These are phyloP conservation scores for Dalbergia cochinchinensis DNA, from an alignment of 306 rosid species.

Conservation along the genomic window DNA sequence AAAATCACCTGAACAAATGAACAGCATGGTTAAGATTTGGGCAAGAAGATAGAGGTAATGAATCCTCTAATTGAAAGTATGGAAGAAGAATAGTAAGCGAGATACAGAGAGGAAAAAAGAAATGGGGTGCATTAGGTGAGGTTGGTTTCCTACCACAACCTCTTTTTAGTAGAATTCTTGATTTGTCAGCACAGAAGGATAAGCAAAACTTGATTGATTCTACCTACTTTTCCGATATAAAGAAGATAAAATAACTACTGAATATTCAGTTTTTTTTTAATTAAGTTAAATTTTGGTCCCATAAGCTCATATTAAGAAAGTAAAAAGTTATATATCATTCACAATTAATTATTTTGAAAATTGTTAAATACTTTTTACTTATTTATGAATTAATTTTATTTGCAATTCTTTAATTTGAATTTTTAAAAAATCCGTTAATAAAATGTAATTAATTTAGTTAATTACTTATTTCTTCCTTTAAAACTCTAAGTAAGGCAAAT, in stretches of 20 bases:
- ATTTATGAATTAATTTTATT: too few relatives aligned
- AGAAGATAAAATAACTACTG: neutral
- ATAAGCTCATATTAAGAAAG: too few relatives aligned
- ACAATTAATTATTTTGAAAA: too few relatives aligned
- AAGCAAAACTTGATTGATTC: neutral
- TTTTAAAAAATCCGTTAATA: too few relatives aligned
- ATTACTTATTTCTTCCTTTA: too few relatives aligned
- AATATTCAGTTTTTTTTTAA: too few relatives aligned
- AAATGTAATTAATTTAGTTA: too few relatives aligned
- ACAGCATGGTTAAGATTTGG: neutral
- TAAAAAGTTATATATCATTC: too few relatives aligned
- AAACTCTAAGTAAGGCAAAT: too few relatives aligned
- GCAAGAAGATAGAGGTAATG: neutral
- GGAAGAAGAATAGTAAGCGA: neutral
- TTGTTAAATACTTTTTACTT: too few relatives aligned
- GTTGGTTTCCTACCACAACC: slow-evolving; percentile 37
- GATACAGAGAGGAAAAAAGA: neutral
- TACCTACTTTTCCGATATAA: neutral
- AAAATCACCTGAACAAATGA: neutral
- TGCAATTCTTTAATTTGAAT: too few relatives aligned
- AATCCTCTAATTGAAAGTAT: neutral
- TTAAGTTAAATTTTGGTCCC: too few relatives aligned
- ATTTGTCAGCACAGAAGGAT: neutral
- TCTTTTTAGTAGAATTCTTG: slow-evolving; percentile 20
- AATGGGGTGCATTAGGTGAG: slow-evolving; percentile 40